Percentiles rank a stretch among this genome's conserved stretches.
Evolutionary conservation across 2,329 filamentous ascomycete genomes (phyloP).

Genomic region (Fusarium tuaranense): DNA sequence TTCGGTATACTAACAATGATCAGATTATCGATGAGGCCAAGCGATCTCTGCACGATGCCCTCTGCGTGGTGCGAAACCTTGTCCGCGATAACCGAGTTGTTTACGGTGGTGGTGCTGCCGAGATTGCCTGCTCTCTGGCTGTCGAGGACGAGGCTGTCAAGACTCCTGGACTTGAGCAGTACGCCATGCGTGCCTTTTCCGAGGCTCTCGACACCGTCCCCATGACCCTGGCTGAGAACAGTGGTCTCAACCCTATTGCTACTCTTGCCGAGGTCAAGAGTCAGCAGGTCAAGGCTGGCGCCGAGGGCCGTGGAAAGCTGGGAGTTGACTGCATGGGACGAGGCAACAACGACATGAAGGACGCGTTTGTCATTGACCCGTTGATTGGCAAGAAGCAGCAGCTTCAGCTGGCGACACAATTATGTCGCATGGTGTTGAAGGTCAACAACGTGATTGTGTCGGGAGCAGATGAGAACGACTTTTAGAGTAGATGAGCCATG

Average conservation of each 20-base stretch:
- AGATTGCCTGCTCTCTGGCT: conserved; percentile 96
- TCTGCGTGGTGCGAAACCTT: conserved; percentile 97
- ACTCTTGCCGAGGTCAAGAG: conserved; percentile 96
- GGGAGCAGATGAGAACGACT: conserved; percentile 88
- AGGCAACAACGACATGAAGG: conserved; percentile 96
- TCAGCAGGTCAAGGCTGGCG: conserved; percentile 85
- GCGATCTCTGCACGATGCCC: conserved; percentile 94
- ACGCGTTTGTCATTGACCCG: conserved; percentile 98
- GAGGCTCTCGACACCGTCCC: conserved; percentile 94
- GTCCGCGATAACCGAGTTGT: conserved; percentile 97
- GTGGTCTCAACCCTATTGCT: conserved; percentile 93
- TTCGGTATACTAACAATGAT: conserved; percentile 32
- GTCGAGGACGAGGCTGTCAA: conserved; percentile 95
- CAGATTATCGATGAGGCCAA: conserved; percentile 99
- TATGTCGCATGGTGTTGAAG: conserved; percentile 98
- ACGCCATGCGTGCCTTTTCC: conserved; percentile 97
- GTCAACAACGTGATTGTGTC: conserved; percentile 96
- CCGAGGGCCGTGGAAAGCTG: conserved; percentile 68
- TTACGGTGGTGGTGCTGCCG: conserved; percentile 95
- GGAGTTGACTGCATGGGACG: conserved; percentile 98
- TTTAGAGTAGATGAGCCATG: conserved; percentile 62
- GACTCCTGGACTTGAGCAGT: conserved; percentile 97
- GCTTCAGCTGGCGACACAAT: conserved; percentile 93
- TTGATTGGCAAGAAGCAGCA: conserved; percentile 99
- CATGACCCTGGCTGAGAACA: conserved; percentile 98